Evolutionary conservation across 2,329 filamentous ascomycete genomes (phyloP).

Genomic region (Leptographium flavum): DNA sequence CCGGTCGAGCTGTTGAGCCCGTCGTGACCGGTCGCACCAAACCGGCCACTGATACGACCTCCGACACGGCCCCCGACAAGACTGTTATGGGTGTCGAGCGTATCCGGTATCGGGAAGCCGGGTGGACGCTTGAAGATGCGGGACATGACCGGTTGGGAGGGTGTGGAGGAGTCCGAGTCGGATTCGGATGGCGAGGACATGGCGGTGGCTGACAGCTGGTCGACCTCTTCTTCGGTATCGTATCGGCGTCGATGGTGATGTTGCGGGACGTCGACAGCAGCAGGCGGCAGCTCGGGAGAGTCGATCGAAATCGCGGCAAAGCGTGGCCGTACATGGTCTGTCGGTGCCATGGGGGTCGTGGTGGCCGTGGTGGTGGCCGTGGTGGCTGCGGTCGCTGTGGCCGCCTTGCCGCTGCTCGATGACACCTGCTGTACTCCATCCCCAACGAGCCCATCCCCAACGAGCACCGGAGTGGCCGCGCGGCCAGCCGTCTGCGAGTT

Average conservation of each 20-base stretch:
- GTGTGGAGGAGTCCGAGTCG: slow-evolving; percentile 11
- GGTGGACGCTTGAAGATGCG: slow-evolving; percentile 46
- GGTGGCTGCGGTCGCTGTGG: no score
- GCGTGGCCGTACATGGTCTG: neutral
- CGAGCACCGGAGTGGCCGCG: slow-evolving; percentile 10
- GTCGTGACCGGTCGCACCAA: neutral
- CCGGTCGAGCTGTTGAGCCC: slow-evolving; percentile 5
- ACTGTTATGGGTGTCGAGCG: neutral
- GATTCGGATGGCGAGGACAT: slow-evolving; percentile 20
- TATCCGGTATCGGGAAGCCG: slow-evolving; percentile 20
- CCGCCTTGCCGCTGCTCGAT: no score
- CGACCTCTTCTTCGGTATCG: slow-evolving; percentile 11
- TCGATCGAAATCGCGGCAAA: neutral
- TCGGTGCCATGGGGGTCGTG: neutral
- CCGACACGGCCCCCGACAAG: slow-evolving; percentile 13
- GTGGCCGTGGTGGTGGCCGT: neutral
- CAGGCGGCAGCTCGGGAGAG: no score
- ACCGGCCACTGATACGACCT: slow-evolving; percentile 5
- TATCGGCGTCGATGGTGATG: slow-evolving; percentile 11
- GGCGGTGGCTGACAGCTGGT: slow-evolving; percentile 27
- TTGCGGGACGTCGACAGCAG: slow-evolving; percentile 2
- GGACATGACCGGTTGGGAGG: slow-evolving; percentile 40
- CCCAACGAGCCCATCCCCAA: no score
- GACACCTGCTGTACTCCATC: no score
- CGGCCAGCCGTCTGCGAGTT: neutral